Evolutionary conservation across 192 early-diverging fungal genomes (phyloP).

Genomic region (Spizellomyces punctatus): DNA sequence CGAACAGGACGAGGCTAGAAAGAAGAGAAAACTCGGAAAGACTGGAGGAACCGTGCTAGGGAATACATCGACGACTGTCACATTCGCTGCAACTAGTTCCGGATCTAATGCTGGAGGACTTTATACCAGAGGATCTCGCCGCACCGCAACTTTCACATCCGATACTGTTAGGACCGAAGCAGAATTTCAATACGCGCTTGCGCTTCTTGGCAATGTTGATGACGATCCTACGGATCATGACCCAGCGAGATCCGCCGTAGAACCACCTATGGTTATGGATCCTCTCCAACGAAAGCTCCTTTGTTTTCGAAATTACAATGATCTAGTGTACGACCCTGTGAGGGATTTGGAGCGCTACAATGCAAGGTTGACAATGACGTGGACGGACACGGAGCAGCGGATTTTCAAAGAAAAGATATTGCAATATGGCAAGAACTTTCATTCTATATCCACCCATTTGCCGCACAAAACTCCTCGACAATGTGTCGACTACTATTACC

Average conservation of each 20-base stretch:
- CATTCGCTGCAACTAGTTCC: background rate
- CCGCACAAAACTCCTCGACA: slow-evolving; percentile 46
- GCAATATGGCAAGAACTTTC: slow-evolving; percentile 52
- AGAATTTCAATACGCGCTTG: slow-evolving; percentile 50
- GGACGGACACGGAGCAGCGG: slow-evolving; percentile 43
- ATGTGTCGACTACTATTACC: slow-evolving; percentile 55
- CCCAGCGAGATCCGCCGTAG: slow-evolving; percentile 3
- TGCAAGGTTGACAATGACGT: slow-evolving; percentile 31
- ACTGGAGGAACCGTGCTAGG: background rate
- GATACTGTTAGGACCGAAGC: slow-evolving; percentile 56
- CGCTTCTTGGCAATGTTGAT: slow-evolving; percentile 26
- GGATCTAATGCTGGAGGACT: background rate
- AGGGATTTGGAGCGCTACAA: slow-evolving; percentile 42
- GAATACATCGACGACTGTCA: background rate
- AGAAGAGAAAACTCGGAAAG: background rate
- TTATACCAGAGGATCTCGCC: too few relatives aligned
- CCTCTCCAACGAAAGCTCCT: slow-evolving; percentile 19
- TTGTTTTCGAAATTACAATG: slow-evolving; percentile 37
- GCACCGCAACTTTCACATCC: slow-evolving; percentile 33
- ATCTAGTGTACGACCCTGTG: slow-evolving; percentile 44
- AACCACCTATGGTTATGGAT: slow-evolving; percentile 34
- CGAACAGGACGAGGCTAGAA: background rate
- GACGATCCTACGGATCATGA: slow-evolving; percentile 29
- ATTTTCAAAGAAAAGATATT: slow-evolving; percentile 41
- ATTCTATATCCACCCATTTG: slow-evolving; percentile 39